These are phyloP conservation scores for Haematococcus lacustris DNA, from an alignment of 139 green algal species.

Conservation along the genomic window DNA sequence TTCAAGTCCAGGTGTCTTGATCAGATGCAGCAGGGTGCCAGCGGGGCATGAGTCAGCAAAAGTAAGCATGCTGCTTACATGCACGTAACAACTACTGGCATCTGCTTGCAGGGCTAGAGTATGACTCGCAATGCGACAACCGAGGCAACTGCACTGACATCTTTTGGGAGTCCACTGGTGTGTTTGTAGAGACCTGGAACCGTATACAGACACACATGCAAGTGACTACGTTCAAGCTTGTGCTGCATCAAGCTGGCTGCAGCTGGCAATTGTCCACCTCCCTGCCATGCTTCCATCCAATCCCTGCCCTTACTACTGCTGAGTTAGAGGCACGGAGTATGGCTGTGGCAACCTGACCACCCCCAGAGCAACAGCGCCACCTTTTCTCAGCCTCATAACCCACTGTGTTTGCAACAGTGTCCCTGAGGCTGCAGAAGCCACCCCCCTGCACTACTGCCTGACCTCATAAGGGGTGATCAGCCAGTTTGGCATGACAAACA, in stretches of 20 bases:
- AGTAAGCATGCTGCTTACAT: not conserved
- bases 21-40: too few species aligned
- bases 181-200: not conserved
- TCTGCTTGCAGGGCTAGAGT: not conserved
- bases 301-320: too few species aligned
- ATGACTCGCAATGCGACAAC: not conserved
- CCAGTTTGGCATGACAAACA: too few species aligned
- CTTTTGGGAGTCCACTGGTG: slow-evolving; percentile 6
- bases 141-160: not conserved
- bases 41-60: not conserved
- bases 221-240: not conserved
- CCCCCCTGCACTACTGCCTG: too few species aligned
- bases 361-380: too few species aligned
- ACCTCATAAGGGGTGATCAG: too few species aligned
- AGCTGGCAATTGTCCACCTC: too few species aligned
- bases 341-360: too few species aligned
- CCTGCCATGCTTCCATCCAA: too few species aligned
- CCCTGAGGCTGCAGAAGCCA: too few species aligned
- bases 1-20: not conserved
- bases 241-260: not conserved
- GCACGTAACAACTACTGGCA: not conserved
- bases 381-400: too few species aligned
- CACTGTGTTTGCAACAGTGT: too few species aligned
- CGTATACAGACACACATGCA: not conserved
- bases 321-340: not conserved